A percentile compares a stretch with the other conserved stretches of the same genome.
Evolutionary conservation across 805 yeast genomes (phyloP).

Genomic region (Saccharomycopsis schoenii): DNA sequence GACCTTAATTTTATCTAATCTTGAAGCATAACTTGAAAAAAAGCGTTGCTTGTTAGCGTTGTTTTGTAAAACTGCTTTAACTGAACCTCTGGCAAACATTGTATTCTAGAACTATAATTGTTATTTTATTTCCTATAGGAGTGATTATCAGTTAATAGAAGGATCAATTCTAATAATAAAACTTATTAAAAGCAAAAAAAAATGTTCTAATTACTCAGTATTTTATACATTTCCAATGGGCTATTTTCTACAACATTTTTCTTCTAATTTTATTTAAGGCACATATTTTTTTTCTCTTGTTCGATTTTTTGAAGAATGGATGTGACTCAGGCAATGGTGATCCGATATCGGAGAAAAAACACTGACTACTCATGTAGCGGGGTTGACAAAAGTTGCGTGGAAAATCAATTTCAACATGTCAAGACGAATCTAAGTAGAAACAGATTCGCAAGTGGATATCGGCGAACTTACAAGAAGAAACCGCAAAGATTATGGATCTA

Average conservation of each 20-base stretch:
- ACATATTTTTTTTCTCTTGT: not conserved
- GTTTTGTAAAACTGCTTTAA: not conserved
- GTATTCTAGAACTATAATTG: not conserved
- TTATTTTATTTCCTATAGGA: not conserved
- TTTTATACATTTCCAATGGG: not conserved
- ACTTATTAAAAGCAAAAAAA: not conserved
- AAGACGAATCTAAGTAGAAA: not conserved
- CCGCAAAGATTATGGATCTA: no score
- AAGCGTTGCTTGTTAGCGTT: not conserved
- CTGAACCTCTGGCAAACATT: not conserved
- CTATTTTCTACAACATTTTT: not conserved
- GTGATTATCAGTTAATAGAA: not conserved
- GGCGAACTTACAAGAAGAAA: no score
- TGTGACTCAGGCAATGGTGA: not conserved
- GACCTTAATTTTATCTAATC: slow-evolving; percentile 53
- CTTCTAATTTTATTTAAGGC: not conserved
- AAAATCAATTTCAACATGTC: not conserved
- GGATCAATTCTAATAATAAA: not conserved
- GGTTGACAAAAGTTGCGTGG: not conserved
- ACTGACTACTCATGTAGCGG: not conserved
- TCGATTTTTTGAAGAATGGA: not conserved
- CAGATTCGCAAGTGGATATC: not conserved
- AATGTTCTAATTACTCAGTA: not conserved
- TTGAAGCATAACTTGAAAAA: not conserved
- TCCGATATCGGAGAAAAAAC: not conserved